Evolutionary conservation across 208 protist genomes (phyloP).

Genomic region (Leishmania turanica): DNA sequence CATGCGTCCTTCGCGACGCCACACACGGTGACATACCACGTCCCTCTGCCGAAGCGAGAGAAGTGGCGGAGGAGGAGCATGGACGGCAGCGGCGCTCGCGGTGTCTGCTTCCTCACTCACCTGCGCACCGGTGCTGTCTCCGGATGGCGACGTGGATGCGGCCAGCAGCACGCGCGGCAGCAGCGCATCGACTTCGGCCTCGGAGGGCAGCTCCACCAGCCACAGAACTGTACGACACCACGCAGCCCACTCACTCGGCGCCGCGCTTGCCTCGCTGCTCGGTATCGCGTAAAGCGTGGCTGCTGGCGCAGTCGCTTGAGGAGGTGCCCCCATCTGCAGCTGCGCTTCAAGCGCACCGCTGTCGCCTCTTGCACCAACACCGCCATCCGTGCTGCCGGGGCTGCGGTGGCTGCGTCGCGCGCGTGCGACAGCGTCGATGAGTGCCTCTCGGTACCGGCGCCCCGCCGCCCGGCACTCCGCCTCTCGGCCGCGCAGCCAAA

Average conservation of each 20-base stretch:
- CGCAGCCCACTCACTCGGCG: constrained; percentile 8
- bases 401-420: neutral
- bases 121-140: neutral
- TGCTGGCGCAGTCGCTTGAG: neutral
- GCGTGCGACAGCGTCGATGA: constrained; percentile 24
- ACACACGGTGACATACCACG: constrained; percentile 82
- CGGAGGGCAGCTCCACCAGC: constrained; percentile 9
- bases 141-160: neutral
- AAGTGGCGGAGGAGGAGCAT: neutral
- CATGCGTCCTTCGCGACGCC: constrained; percentile 95
- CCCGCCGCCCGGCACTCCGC: constrained; percentile 70
- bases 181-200: constrained; percentile 21
- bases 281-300: neutral
- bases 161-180: constrained; percentile 8
- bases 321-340: neutral
- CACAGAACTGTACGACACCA: constrained; percentile 29
- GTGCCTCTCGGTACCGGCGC: constrained; percentile 35
- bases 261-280: neutral
- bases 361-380: neutral
- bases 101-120: neutral
- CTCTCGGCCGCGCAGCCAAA: constrained; percentile 75
- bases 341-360: neutral
- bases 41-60: constrained; percentile 81
- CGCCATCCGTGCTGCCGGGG: neutral
- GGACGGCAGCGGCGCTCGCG: constrained; percentile 6